Conservation (phyloP, 2,329 filamentous ascomycete species). For the Venturia aucupariae region DNA sequence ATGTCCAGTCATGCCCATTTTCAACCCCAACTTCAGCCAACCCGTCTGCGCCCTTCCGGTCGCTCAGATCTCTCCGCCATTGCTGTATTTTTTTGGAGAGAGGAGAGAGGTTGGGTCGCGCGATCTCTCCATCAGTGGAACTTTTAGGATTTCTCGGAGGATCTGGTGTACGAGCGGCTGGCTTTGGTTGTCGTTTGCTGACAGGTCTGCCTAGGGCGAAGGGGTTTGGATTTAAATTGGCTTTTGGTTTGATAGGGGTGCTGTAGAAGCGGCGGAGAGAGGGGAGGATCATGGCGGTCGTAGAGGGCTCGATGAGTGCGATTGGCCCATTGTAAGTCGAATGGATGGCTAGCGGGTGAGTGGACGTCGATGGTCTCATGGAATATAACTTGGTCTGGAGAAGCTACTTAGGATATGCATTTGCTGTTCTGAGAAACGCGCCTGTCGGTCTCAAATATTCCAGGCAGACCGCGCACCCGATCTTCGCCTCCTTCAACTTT, state of each 20-base stretch:
- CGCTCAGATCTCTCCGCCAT: not conserved
- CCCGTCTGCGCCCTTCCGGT: not conserved
- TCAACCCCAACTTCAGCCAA: not conserved
- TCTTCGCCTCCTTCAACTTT: not conserved
- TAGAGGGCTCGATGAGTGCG: not conserved
- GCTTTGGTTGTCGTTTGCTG: not conserved
- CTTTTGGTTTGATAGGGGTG: not conserved
- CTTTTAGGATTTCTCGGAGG: no score
- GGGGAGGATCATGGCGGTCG: not conserved
- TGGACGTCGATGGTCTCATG: not conserved
- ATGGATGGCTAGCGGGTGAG: not conserved
- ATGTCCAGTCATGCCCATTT: no score
- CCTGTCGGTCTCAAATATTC: not conserved
- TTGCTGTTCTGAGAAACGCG: not conserved
- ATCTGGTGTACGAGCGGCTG: not conserved
- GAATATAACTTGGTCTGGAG: no score
- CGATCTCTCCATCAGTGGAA: not conserved
- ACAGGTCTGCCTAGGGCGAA: not conserved
- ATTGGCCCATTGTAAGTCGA: not conserved
- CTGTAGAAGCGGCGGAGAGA: slow-evolving; percentile 2
- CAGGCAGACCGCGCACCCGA: not conserved
- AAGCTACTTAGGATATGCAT: not conserved
- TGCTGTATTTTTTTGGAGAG: not conserved
- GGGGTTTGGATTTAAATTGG: not conserved
- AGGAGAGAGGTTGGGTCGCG: not conserved